Conservation (phyloP, 768 basidiomycete species). For the Cyclocybe aegerita region DNA sequence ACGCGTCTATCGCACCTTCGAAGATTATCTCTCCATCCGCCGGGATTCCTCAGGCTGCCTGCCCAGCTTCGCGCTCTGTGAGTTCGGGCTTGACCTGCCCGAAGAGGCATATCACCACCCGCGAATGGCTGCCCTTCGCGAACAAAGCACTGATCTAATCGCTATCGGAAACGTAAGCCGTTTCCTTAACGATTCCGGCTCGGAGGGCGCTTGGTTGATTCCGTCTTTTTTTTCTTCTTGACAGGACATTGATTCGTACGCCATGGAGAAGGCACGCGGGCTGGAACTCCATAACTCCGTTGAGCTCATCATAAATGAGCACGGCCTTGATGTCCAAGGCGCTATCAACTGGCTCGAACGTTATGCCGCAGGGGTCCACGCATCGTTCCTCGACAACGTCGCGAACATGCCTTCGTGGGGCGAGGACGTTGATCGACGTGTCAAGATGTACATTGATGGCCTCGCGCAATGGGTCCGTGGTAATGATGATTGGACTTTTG, state of each 20-base stretch:
- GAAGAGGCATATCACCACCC: constrained; percentile 42
- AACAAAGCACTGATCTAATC: constrained; percentile 31
- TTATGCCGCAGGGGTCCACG: constrained; percentile 35
- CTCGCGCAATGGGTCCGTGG: constrained; percentile 55
- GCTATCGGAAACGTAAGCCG: constrained; percentile 34
- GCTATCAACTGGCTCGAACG: constrained; percentile 39
- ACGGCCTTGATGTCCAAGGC: constrained; percentile 30
- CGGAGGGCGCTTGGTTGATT: background rate
- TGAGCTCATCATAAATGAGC: constrained; percentile 48
- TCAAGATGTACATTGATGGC: constrained; percentile 39
- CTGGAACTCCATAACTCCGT: constrained; percentile 42
- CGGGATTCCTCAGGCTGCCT: constrained; percentile 39
- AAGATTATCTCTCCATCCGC: constrained; percentile 40
- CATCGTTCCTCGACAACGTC: constrained; percentile 35
- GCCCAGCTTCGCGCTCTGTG: constrained; percentile 39
- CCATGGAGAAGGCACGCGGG: constrained; percentile 31
- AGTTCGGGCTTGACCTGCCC: constrained; percentile 38
- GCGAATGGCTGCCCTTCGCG: constrained; percentile 27
- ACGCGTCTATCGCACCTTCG: constrained; percentile 31
- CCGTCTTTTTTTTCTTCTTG: background rate
- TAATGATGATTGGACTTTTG: constrained; percentile 53
- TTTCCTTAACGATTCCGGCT: background rate
- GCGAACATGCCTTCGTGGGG: constrained; percentile 38
- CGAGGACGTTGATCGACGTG: constrained; percentile 34
- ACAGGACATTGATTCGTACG: constrained; percentile 27